Evolutionary conservation across 257 asterid genomes (phyloP).

Genomic region (Solanum chmielewskii): DNA sequence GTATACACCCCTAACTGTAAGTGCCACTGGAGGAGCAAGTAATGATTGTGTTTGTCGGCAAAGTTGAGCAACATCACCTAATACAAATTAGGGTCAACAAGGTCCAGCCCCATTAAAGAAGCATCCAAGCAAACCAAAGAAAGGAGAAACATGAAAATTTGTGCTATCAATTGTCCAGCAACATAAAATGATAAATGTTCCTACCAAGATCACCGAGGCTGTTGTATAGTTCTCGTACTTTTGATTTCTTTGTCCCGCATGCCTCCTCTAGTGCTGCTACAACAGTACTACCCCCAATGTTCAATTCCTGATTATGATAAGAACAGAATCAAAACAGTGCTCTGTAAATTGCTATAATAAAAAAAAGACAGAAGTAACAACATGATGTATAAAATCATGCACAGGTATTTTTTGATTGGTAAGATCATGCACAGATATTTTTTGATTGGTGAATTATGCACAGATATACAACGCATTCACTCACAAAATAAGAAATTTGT

Average conservation of each 20-base stretch:
- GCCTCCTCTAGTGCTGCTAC: conserved; percentile 75
- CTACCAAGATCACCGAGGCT: conserved; percentile 87
- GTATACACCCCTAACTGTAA: conserved; percentile 72
- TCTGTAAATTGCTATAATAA: not conserved
- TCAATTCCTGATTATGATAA: conserved; percentile 54
- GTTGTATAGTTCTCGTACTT: conserved; percentile 54
- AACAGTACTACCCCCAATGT: conserved; percentile 71
- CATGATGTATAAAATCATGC: not conserved
- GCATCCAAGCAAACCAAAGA: not conserved
- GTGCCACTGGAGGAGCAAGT: conserved; percentile 70
- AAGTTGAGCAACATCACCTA: conserved; percentile 96
- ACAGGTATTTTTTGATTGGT: not conserved
- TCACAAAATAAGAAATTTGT: not conserved
- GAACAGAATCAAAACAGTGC: not conserved
- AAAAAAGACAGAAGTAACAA: not conserved
- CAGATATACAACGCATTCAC: not conserved
- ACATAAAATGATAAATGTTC: not conserved
- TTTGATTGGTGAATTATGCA: not conserved
- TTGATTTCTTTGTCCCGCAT: conserved; percentile 66
- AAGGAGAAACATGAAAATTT: not conserved
- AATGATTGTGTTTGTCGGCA: conserved; percentile 79
- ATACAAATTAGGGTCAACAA: conserved; percentile 13
- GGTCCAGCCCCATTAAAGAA: not conserved
- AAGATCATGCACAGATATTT: not conserved
- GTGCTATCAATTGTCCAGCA: not conserved